These are phyloP conservation scores for Closterium sp. DNA, from an alignment of 139 green algal genomes.

Conservation along the genomic window DNA sequence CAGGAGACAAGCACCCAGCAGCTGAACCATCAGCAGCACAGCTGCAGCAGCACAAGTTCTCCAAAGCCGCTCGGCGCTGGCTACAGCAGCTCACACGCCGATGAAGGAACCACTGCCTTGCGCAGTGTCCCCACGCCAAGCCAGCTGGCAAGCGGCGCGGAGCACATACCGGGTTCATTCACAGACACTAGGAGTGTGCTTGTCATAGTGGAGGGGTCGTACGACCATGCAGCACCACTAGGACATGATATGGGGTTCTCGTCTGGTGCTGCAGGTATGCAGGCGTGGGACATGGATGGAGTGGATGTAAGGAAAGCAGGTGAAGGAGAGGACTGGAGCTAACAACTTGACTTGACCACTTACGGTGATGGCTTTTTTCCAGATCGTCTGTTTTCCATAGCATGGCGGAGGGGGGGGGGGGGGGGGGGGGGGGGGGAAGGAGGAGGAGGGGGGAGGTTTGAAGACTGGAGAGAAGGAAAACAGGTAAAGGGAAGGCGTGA, in stretches of 20 bases:
- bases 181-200: background rate
- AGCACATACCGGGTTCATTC: background rate
- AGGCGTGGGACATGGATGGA: background rate
- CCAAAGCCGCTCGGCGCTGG: no score
- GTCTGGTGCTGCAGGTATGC: background rate
- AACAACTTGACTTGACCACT: background rate
- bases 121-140: no score
- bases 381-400: background rate
- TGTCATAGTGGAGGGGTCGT: background rate
- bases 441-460: no score
- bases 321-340: background rate
- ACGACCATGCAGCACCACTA: background rate
- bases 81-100: no score
- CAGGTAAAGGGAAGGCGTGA: background rate
- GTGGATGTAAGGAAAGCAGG: background rate
- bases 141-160: background rate
- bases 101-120: no score
- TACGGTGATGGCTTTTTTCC: background rate
- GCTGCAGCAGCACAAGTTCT: background rate
- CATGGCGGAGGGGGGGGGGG: background rate
- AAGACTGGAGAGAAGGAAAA: background rate
- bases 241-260: no score
- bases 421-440: no score
- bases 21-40: background rate
- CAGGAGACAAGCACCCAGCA: no score